Evolutionary conservation across 2,329 filamentous ascomycete genomes (phyloP).

Genomic region (Dothiorella sarmentorum): DNA sequence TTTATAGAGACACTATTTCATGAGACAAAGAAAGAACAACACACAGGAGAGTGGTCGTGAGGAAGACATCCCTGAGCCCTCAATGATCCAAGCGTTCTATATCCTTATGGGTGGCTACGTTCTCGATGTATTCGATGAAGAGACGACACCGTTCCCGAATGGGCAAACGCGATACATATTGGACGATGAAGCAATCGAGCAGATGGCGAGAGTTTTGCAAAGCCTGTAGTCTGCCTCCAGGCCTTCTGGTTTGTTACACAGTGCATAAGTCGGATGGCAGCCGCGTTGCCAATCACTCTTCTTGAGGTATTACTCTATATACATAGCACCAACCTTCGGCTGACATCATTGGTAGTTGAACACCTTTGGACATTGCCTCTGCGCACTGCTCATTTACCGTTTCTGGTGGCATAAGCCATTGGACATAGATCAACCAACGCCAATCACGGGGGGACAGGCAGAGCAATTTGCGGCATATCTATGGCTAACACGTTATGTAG

Average conservation of each 20-base stretch:
- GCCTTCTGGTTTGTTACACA: conserved; percentile 34
- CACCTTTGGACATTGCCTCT: conserved; percentile 52
- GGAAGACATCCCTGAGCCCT: not conserved
- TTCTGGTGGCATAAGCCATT: conserved; percentile 36
- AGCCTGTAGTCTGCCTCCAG: conserved; percentile 28
- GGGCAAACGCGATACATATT: not conserved
- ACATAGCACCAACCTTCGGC: too few relatives aligned
- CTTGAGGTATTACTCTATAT: not conserved
- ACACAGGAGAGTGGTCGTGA: not conserved
- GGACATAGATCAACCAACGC: conserved; percentile 21
- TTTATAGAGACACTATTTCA: too few relatives aligned
- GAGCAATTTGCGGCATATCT: not conserved
- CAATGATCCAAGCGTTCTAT: conserved; percentile 21
- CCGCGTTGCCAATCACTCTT: conserved; percentile 44
- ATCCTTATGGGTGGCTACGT: conserved; percentile 24
- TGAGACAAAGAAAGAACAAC: not conserved
- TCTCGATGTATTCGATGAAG: not conserved
- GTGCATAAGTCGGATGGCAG: conserved; percentile 25
- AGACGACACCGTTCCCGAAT: not conserved
- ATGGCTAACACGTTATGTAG: too few relatives aligned
- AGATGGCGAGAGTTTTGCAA: conserved; percentile 22
- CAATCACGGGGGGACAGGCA: not conserved
- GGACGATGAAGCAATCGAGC: not conserved
- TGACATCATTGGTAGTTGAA: conserved; percentile 52
- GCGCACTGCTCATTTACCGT: conserved; percentile 32